Conservation (phyloP, 805 yeast genomes). For the Ascoidea rubescens region DNA sequence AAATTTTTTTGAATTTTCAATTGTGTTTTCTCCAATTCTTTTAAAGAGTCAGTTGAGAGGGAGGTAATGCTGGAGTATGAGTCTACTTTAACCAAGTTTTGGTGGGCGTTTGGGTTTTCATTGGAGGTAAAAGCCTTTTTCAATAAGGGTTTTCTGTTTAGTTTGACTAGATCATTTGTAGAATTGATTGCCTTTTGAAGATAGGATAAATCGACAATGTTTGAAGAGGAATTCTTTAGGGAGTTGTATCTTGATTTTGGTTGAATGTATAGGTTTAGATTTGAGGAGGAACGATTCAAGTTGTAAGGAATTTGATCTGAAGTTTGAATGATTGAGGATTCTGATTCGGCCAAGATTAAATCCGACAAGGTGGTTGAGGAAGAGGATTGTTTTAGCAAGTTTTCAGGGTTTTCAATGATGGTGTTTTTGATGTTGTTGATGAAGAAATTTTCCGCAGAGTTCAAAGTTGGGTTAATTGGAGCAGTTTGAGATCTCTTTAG, state of each 20-base stretch:
- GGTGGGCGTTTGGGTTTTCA: background rate
- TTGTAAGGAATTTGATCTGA: conserved; percentile 5
- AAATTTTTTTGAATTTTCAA: conserved; percentile 15
- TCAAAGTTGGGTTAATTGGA: too few relatives aligned
- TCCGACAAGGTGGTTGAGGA: background rate
- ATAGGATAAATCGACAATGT: background rate
- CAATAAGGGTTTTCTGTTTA: conserved; percentile 3
- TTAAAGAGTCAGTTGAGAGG: too few relatives aligned
- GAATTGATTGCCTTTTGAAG: too few relatives aligned
- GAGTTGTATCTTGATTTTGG: conserved; percentile 28
- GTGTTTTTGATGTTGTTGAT: too few relatives aligned
- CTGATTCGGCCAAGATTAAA: conserved; percentile 14
- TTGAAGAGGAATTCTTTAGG: conserved; percentile 4
- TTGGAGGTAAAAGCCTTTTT: conserved; percentile 3
- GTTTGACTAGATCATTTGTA: background rate
- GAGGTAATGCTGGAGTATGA: conserved; percentile 5
- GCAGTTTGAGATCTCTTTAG: too few relatives aligned
- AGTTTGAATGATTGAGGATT: conserved; percentile 10
- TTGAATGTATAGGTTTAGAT: conserved; percentile 19
- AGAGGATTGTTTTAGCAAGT: too few relatives aligned
- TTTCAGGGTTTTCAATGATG: too few relatives aligned
- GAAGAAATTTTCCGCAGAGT: too few relatives aligned
- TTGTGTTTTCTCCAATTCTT: background rate
- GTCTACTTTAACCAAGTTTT: background rate
- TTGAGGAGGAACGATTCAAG: background rate